Base-by-base conservation (phyloP, 2,329 filamentous ascomycete genomes). In the Septoria petroselini region DNA sequence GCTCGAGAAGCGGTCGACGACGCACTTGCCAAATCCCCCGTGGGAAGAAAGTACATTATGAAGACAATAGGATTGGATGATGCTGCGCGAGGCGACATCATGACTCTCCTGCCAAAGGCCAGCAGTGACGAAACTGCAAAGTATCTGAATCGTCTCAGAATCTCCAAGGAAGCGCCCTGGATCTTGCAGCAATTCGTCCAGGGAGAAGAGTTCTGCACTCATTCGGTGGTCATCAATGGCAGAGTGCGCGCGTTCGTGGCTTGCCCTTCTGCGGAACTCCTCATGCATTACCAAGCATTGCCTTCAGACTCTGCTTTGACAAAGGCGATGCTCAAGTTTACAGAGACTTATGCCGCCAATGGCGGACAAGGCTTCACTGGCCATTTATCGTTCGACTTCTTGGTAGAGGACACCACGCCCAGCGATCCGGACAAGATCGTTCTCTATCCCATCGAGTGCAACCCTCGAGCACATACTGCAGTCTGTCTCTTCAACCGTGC, bases 381-480 rank as follows among this genome's bases (percentile, higher is more conserved):
- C 0, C 87, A 91, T 63, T 65, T 90, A 25, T 84, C 79, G 14
- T 84, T 91, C 46, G 83, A 88, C 63, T 84, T 91, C 54, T 70
- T 89, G 57, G 77, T 85, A 2, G 75, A 80, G 40, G 57, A 66
- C 48, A 41, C 61, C 41, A 54, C 62, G 27, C 44, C 55, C 7
- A 54, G 42, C 6, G 56, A 65, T 31, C 53, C 59, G 4, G 55
- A 54, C 4, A 47, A 61, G 11, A 58, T 67, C 57, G 60, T 71
- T 9, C 64, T 87, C 1, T 84, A 81, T 55, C 82, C 83, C 0
- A 87, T 88, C 49, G 84, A 87, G 62, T 87, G 84, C 61, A 88
- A 87, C 48, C 84, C 84, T 0, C 72, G 84, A 11, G 81, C 80
- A 0, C 84, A 88, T 59, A 88, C 84, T 0, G 84, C 84, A 0